Conservation (phyloP, 768 basidiomycete genomes). For the Mrakia frigida region DNA sequence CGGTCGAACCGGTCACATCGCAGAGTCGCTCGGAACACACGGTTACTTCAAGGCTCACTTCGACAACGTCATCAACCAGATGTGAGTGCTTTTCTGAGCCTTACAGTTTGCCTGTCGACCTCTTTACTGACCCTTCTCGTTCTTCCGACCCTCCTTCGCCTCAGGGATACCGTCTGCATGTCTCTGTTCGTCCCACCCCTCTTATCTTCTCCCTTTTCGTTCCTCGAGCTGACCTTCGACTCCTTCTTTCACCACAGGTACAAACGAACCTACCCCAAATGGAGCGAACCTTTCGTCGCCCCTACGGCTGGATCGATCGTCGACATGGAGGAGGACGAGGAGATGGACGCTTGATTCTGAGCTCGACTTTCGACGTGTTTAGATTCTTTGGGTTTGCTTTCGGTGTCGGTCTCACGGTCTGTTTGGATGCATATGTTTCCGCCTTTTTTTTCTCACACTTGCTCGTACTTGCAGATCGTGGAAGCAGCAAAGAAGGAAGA, state of each 20-base stretch:
- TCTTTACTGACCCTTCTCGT: constrained; percentile 48
- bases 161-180: constrained; percentile 94
- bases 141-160: neutral
- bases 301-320: neutral
- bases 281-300: constrained; percentile 19
- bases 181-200: constrained; percentile 48
- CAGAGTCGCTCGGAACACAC: constrained; percentile 88
- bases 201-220: neutral
- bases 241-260: constrained; percentile 47
- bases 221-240: neutral
- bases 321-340: constrained; percentile 27
- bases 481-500: too few species aligned
- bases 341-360: constrained; percentile 4
- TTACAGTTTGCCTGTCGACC: constrained; percentile 61
- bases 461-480: too few species aligned
- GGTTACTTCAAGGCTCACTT: constrained; percentile 97
- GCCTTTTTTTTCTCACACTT: too few species aligned
- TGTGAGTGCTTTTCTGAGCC: neutral
- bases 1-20: constrained; percentile 75
- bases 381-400: too few species aligned
- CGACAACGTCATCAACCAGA: constrained; percentile 31
- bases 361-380: too few species aligned
- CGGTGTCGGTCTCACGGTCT: too few species aligned
- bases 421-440: too few species aligned
- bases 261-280: constrained; percentile 89